Evolutionary conservation across 2,329 filamentous ascomycete genomes (phyloP).

Genomic region (Didymosphaeria variabile): DNA sequence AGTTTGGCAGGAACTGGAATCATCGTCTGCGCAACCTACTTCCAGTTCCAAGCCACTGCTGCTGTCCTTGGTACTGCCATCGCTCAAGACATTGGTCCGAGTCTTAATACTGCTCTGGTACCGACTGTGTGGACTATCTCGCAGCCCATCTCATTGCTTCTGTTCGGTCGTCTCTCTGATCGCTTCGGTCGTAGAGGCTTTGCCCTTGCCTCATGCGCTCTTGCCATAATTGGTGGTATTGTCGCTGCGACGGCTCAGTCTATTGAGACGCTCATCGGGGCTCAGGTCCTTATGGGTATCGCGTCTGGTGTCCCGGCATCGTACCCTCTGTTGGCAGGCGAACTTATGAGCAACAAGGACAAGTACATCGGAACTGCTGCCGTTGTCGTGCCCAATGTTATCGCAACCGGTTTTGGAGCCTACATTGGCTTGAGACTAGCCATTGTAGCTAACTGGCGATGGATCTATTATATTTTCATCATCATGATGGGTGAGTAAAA

Average conservation of each 20-base stretch:
- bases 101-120: conserved; percentile 22
- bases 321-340: conserved; percentile 27
- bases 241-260: conserved; percentile 33
- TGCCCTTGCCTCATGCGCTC: conserved; percentile 17
- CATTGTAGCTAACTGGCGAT: conserved; percentile 52
- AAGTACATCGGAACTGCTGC: conserved; percentile 31
- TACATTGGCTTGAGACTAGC: conserved; percentile 55
- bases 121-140: conserved; percentile 20
- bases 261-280: conserved; percentile 35
- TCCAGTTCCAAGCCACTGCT: conserved; percentile 27
- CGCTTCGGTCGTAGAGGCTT: conserved; percentile 24
- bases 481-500: conserved; percentile 43
- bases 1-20: conserved; percentile 26
- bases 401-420: conserved; percentile 53
- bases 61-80: conserved; percentile 22
- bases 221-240: conserved; percentile 30
- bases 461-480: conserved; percentile 60
- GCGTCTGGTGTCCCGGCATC: conserved; percentile 27
- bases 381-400: conserved; percentile 28
- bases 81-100: conserved; percentile 25
- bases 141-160: conserved; percentile 22
- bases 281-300: conserved; percentile 31
- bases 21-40: conserved; percentile 27
- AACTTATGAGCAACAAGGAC: conserved; percentile 41
- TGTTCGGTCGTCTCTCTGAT: conserved; percentile 25